Percentiles rank a stretch among this genome's conserved stretches.
These are phyloP conservation scores for Phycomyces nitens DNA, from an alignment of 192 early-diverging fungal genomes.

Conservation along the genomic window DNA sequence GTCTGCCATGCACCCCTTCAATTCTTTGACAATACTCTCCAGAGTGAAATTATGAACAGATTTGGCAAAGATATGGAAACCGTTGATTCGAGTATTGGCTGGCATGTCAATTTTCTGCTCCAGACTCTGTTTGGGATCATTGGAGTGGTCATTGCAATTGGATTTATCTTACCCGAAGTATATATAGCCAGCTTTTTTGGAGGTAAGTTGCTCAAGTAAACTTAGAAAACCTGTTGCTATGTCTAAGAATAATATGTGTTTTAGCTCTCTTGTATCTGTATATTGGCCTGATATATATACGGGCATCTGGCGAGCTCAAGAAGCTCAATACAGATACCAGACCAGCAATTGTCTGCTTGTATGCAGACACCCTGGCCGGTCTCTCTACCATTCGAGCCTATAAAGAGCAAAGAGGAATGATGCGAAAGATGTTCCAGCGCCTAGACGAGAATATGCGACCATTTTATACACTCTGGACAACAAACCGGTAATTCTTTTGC, in stretches of 20 bases:
- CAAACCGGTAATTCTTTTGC: slow-evolving; percentile 65
- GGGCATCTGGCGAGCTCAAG: slow-evolving; percentile 68
- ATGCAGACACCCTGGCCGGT: slow-evolving; percentile 58
- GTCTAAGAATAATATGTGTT: background rate
- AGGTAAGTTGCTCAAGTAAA: slow-evolving; percentile 15
- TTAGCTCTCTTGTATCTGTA: slow-evolving; percentile 26
- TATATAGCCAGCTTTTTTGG: slow-evolving; percentile 19
- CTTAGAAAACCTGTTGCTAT: background rate
- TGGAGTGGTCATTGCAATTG: slow-evolving; percentile 45
- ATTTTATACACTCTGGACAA: slow-evolving; percentile 75
- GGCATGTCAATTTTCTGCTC: slow-evolving; percentile 39
- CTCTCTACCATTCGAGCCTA: slow-evolving; percentile 79
- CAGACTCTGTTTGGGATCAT: slow-evolving; percentile 38
- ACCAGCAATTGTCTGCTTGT: slow-evolving; percentile 66
- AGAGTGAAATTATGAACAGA: slow-evolving; percentile 78
- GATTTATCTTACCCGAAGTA: slow-evolving; percentile 46
- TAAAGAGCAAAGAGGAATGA: slow-evolving; percentile 60
- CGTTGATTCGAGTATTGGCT: slow-evolving; percentile 52
- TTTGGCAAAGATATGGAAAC: slow-evolving; percentile 81
- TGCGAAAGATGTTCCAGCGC: slow-evolving; percentile 51
- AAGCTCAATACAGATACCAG: slow-evolving; percentile 70
- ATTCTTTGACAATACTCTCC: slow-evolving; percentile 79
- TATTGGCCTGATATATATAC: slow-evolving; percentile 24
- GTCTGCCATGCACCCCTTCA: slow-evolving; percentile 64
- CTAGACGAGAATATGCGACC: slow-evolving; percentile 77